phyloP scores from a whole-genome alignment of 192 early-diverging fungal genomes.

The Backusella parvicylindrica region DNA sequence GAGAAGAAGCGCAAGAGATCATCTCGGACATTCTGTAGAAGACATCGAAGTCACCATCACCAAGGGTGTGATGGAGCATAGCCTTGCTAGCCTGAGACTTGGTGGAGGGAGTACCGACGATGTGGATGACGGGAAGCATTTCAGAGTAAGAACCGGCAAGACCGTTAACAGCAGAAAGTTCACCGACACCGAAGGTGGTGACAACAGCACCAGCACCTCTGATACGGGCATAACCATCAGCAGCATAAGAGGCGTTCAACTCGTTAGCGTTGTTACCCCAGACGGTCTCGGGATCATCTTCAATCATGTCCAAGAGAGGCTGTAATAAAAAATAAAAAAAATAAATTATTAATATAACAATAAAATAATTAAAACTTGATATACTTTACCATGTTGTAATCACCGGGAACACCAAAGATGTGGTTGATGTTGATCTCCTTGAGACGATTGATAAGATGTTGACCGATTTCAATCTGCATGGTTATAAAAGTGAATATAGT shows the following conservation, averaged over 20 bases:
- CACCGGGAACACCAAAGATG: slow-evolving; percentile 45
- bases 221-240: slow-evolving; percentile 46
- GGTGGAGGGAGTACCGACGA: slow-evolving; percentile 47
- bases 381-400: slow-evolving; percentile 40
- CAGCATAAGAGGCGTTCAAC: slow-evolving; percentile 41
- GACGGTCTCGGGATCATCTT: slow-evolving; percentile 32
- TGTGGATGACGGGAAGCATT: slow-evolving; percentile 49
- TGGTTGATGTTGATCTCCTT: slow-evolving; percentile 39
- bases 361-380: not conserved
- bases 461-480: slow-evolving; percentile 20
- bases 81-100: slow-evolving; percentile 40
- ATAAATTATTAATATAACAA: not conserved
- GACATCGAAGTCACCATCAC: slow-evolving; percentile 45
- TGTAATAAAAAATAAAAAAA: not conserved
- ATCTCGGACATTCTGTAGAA: slow-evolving; percentile 37
- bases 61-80: slow-evolving; percentile 47
- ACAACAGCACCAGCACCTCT: slow-evolving; percentile 36
- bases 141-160: slow-evolving; percentile 47
- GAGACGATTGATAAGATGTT: slow-evolving; percentile 37
- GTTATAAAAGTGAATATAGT: not conserved
- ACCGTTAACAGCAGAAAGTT: slow-evolving; percentile 40
- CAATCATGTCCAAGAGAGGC: slow-evolving; percentile 25
- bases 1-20: slow-evolving; percentile 39
- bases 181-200: slow-evolving; percentile 49
- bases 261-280: slow-evolving; percentile 46